These are phyloP conservation scores for Ascochyta pisi DNA, from an alignment of 2,329 filamentous ascomycete species.

Conservation along the genomic window DNA sequence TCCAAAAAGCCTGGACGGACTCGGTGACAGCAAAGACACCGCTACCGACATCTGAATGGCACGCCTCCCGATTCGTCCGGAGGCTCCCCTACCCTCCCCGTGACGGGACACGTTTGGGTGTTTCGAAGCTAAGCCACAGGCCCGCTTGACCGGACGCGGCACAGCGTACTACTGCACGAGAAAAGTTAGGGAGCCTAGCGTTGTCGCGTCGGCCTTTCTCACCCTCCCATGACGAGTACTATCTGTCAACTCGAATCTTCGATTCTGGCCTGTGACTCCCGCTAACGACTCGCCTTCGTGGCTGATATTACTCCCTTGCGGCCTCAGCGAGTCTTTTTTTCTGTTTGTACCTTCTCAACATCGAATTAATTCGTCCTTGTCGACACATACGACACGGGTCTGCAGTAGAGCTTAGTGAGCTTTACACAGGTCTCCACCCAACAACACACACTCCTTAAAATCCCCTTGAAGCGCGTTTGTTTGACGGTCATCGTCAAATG, in stretches of 20 bases:
- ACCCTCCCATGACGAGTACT: conserved; percentile 33
- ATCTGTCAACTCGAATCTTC: conserved; percentile 37
- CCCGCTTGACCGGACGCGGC: conserved; percentile 20
- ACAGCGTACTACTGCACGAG: conserved; percentile 26
- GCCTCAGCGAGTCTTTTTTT: conserved; percentile 31
- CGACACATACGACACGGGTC: conserved; percentile 21
- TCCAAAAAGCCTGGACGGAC: conserved; percentile 18
- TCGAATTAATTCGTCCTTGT: conserved; percentile 14
- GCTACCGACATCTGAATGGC: conserved; percentile 26
- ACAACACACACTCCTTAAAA: conserved; percentile 30
- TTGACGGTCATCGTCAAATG: conserved; percentile 96
- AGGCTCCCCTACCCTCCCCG: conserved; percentile 23
- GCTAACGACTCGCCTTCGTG: conserved; percentile 35
- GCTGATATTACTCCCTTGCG: conserved; percentile 36
- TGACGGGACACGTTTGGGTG: conserved; percentile 20
- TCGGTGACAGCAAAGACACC: conserved; percentile 29
- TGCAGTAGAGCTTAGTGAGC: conserved; percentile 20
- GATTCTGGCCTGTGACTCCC: conserved; percentile 27
- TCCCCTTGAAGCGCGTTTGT: conserved; percentile 76
- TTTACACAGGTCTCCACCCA: conserved; percentile 23
- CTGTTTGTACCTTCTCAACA: conserved; percentile 20
- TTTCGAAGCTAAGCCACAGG: conserved; percentile 15
- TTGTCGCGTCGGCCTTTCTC: conserved; percentile 20
- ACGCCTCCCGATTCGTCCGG: conserved; percentile 27
- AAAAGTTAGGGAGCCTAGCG: conserved; percentile 26